These are phyloP conservation scores for Plasmodium fragile DNA, from an alignment of 169 alveolate species.

Conservation along the genomic window DNA sequence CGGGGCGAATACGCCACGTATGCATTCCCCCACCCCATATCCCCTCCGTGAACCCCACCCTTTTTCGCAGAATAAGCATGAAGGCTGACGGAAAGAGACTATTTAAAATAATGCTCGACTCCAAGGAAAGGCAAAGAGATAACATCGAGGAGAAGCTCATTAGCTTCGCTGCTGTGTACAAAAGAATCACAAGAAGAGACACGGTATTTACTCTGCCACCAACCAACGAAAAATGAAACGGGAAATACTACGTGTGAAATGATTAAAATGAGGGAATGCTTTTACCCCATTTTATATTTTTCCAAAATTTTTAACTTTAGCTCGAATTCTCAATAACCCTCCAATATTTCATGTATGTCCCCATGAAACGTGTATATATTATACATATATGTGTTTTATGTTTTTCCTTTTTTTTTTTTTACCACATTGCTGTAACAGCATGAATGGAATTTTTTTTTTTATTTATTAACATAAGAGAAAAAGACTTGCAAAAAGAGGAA, in stretches of 20 bases:
- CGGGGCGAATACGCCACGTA: neutral
- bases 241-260: neutral
- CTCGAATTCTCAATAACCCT: neutral
- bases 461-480: constrained; percentile 9
- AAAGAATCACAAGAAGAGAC: constrained; percentile 95
- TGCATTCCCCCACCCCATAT: neutral
- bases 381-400: neutral
- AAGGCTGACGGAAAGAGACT: constrained; percentile 95
- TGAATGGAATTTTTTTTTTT: neutral
- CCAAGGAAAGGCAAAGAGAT: constrained; percentile 95
- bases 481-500: constrained; percentile 6
- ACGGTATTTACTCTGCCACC: constrained; percentile 90
- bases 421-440: neutral
- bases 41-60: neutral
- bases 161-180: constrained; percentile 95
- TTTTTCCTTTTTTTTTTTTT: constrained; percentile 28
- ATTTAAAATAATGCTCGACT: constrained; percentile 94
- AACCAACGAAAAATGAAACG: constrained; percentile 64
- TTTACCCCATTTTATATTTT: constrained; percentile 9
- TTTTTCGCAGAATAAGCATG: constrained; percentile 90
- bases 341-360: constrained; percentile 4
- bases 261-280: neutral
- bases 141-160: constrained; percentile 94
- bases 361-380: neutral
- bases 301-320: constrained; percentile 30